These are phyloP conservation scores for Solanum bulbocastanum DNA, from an alignment of 257 asterid genomes.

Conservation along the genomic window DNA sequence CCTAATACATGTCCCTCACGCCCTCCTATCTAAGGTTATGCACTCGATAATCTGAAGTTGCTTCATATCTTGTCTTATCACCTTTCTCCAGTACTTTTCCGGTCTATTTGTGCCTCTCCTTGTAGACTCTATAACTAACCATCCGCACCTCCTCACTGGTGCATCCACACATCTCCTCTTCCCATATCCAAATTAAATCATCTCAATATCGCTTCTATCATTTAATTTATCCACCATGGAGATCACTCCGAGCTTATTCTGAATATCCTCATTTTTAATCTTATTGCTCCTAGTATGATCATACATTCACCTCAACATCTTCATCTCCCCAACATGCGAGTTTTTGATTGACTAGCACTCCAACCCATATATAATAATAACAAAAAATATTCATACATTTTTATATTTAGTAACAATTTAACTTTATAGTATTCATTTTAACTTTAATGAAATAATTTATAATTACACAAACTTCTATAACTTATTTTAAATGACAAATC, in stretches of 20 bases:
- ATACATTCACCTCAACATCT: background rate
- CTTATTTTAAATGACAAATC: too few relatives aligned
- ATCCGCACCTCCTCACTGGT: background rate
- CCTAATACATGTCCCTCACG: background rate
- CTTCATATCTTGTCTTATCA: background rate
- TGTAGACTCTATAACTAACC: too few relatives aligned
- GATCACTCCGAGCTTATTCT: fast-evolving
- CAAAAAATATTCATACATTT: too few relatives aligned
- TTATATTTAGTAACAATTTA: too few relatives aligned
- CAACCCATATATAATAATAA: background rate
- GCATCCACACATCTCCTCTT: background rate
- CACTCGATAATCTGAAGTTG: too few relatives aligned
- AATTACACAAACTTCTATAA: too few relatives aligned
- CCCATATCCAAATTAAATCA: background rate
- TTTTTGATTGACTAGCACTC: background rate
- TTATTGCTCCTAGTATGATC: background rate
- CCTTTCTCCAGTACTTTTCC: background rate
- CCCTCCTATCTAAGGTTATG: background rate
- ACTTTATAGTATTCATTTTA: too few relatives aligned
- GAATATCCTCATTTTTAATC: background rate
- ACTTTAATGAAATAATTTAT: too few relatives aligned
- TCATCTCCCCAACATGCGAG: background rate
- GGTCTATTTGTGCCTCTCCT: background rate
- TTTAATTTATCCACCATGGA: background rate
- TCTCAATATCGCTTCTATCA: too few relatives aligned